Evolutionary conservation across 2,329 filamentous ascomycete species (phyloP).

Genomic region (Nemania sp.): DNA sequence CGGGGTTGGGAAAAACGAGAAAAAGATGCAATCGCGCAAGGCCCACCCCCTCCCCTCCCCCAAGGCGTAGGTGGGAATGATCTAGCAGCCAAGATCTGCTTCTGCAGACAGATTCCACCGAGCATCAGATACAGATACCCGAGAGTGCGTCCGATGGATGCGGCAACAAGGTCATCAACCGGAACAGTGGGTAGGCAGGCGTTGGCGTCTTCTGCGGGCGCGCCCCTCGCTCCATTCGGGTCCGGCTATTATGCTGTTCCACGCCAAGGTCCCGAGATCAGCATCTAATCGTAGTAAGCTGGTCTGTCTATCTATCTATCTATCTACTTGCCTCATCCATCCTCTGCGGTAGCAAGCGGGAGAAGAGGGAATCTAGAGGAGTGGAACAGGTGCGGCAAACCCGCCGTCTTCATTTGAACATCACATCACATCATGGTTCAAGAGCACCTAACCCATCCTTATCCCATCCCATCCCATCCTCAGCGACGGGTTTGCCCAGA

Average conservation of each 20-base stretch:
- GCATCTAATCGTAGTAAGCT: constrained; percentile 31
- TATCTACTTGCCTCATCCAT: constrained; percentile 37
- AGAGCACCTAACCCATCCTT: constrained; percentile 23
- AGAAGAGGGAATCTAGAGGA: constrained; percentile 42
- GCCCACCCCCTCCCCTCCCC: too few relatives aligned
- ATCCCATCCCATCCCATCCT: not conserved
- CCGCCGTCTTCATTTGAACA: constrained; percentile 29
- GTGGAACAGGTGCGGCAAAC: constrained; percentile 38
- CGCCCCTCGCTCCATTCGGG: constrained; percentile 34
- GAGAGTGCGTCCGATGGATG: constrained; percentile 35
- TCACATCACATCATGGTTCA: constrained; percentile 43
- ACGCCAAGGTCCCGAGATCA: constrained; percentile 36
- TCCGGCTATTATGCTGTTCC: constrained; percentile 39
- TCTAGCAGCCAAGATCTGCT: constrained; percentile 39
- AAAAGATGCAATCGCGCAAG: constrained; percentile 40
- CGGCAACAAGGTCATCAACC: constrained; percentile 43
- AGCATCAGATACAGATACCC: constrained; percentile 38
- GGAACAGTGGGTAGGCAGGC: constrained; percentile 31
- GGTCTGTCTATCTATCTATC: constrained; percentile 25
- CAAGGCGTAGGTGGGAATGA: constrained; percentile 43
- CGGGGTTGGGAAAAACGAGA: constrained; percentile 38
- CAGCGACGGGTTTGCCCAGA: constrained; percentile 26
- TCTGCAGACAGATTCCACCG: constrained; percentile 34
- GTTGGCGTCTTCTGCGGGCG: constrained; percentile 31
- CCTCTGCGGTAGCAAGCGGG: constrained; percentile 40